These are phyloP conservation scores for Tuber magnatum DNA, from an alignment of 495 filamentous ascomycete species.

Conservation along the genomic window DNA sequence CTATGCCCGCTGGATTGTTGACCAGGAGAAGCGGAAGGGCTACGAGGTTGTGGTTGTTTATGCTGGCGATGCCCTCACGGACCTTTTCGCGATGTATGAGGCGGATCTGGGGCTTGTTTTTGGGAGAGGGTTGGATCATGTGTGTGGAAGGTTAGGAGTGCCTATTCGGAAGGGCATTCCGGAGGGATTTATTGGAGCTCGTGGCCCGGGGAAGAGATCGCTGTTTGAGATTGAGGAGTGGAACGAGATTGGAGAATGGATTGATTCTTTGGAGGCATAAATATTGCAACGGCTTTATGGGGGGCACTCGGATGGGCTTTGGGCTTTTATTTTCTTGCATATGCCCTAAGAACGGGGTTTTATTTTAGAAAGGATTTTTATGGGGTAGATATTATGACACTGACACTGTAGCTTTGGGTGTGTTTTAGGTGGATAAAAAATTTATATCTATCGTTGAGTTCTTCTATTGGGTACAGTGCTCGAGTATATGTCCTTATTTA, in stretches of 20 bases:
- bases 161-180: conserved; percentile 16
- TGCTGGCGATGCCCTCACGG: conserved; percentile 40
- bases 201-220: not conserved
- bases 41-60: conserved; percentile 28
- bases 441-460: not conserved
- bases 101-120: conserved; percentile 41
- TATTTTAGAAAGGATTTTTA: not conserved
- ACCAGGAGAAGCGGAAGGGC: not conserved
- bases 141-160: conserved; percentile 27
- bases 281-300: not conserved
- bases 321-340: not conserved
- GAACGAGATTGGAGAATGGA: conserved; percentile 16
- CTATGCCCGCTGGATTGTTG: conserved; percentile 20
- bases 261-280: conserved; percentile 13
- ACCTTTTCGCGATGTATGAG: conserved; percentile 35
- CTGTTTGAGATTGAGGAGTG: conserved; percentile 17
- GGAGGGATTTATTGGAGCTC: not conserved
- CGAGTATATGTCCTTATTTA: not conserved
- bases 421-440: not conserved
- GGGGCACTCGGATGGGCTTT: not conserved
- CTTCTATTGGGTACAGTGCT: no score
- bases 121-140: conserved; percentile 21
- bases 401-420: not conserved
- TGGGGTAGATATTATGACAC: not conserved
- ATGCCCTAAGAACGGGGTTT: not conserved